Evolutionary conservation across 1,139 yeast genomes (phyloP).

Genomic region (Hyphopichia khmerensis): DNA sequence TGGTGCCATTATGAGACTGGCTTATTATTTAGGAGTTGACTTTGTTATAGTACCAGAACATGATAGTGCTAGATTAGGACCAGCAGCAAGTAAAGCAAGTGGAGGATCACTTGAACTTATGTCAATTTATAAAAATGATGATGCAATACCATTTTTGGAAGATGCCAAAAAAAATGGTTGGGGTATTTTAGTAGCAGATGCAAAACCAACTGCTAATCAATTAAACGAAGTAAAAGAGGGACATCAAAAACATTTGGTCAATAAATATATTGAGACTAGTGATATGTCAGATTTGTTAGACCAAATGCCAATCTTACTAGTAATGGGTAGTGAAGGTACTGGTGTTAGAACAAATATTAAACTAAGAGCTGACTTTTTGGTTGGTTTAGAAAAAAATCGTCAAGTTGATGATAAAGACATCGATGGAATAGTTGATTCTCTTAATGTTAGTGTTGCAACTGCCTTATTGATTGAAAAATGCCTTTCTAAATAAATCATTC

Average conservation of each 20-base stretch:
- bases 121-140: conserved; percentile 56
- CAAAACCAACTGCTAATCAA: conserved; percentile 25
- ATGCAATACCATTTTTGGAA: conserved; percentile 64
- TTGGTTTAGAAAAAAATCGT: conserved; percentile 42
- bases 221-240: conserved; percentile 18
- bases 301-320: conserved; percentile 62
- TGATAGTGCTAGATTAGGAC: conserved; percentile 73
- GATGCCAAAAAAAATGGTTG: conserved; percentile 59
- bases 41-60: conserved; percentile 69
- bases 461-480: conserved; percentile 60
- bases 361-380: conserved; percentile 63
- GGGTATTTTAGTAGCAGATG: conserved; percentile 68
- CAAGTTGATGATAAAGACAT: conserved; percentile 20
- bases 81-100: conserved; percentile 77
- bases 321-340: conserved; percentile 81
- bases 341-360: conserved; percentile 73
- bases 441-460: conserved; percentile 89
- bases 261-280: conserved; percentile 36
- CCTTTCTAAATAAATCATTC: conserved; percentile 8
- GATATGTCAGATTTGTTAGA: conserved; percentile 44
- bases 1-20: conserved; percentile 83
- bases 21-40: conserved; percentile 83
- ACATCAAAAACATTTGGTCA: conserved; percentile 19
- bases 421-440: conserved; percentile 62
- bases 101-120: conserved; percentile 86